A percentile compares a stretch with the other conserved stretches of the same genome.
Evolutionary conservation across 2,329 filamentous ascomycete species (phyloP).

Genomic region (Drechmeria coniospora): DNA sequence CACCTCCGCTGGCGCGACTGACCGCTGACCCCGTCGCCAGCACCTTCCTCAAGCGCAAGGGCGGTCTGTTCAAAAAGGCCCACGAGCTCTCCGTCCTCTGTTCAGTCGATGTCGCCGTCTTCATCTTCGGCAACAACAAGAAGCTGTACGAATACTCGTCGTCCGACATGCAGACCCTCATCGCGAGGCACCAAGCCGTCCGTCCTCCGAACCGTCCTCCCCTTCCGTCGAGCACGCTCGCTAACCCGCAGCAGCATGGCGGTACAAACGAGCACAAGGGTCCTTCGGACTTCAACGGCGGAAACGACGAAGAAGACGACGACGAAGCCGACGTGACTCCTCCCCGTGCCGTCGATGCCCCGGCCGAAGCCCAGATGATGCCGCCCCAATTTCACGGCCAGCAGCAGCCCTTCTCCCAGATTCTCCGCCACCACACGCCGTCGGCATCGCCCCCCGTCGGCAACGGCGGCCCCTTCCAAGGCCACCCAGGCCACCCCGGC

Average conservation of each 20-base stretch:
- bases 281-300: slow-evolving; percentile 77
- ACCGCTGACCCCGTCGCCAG: slow-evolving; percentile 27
- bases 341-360: slow-evolving; percentile 44
- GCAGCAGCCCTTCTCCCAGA: slow-evolving; percentile 54
- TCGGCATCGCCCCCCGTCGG: slow-evolving; percentile 80
- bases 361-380: slow-evolving; percentile 43
- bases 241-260: slow-evolving; percentile 50
- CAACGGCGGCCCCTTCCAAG: slow-evolving; percentile 57
- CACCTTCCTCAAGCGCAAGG: slow-evolving; percentile 97
- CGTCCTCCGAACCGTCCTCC: slow-evolving; percentile 21
- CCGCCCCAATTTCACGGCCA: slow-evolving; percentile 56
- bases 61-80: slow-evolving; percentile 97
- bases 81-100: slow-evolving; percentile 96
- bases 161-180: slow-evolving; percentile 78
- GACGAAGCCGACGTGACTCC: slow-evolving; percentile 57
- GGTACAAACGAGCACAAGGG: slow-evolving; percentile 93
- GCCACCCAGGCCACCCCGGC: slow-evolving; percentile 21
- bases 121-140: slow-evolving; percentile 98
- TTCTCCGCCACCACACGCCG: slow-evolving; percentile 67
- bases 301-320: slow-evolving; percentile 73
- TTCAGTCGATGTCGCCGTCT: slow-evolving; percentile 94
- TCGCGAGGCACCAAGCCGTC: slow-evolving; percentile 83
- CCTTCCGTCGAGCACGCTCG: slow-evolving; percentile 6
- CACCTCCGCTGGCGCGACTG: not conserved
- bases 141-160: slow-evolving; percentile 98